Evolutionary conservation across 352 stramenopile genomes (phyloP).

Genomic region (Pythium myriotylum): DNA sequence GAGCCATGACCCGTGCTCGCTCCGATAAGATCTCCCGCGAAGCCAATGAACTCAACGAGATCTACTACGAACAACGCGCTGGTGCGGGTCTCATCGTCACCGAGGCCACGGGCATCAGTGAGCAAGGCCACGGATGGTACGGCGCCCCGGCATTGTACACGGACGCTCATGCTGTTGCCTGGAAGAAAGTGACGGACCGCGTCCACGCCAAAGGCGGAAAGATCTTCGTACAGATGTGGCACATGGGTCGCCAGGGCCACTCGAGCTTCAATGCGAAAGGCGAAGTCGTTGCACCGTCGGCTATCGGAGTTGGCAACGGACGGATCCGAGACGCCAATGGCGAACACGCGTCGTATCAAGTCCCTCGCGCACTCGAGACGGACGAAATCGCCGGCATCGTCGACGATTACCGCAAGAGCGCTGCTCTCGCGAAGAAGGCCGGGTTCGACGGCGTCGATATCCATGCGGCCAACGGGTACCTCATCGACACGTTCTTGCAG

Average conservation of each 20-base stretch:
- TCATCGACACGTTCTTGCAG: conserved; percentile 85
- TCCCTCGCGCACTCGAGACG: conserved; percentile 47
- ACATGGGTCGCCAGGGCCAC: conserved; percentile 55
- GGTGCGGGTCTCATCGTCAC: conserved; percentile 38
- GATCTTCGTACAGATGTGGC: conserved; percentile 69
- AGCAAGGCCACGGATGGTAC: conserved; percentile 17
- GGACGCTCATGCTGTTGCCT: conserved; percentile 14
- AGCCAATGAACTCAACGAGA: neutral
- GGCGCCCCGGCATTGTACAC: conserved; percentile 28
- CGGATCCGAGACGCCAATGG: neutral
- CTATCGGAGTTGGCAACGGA: conserved; percentile 3
- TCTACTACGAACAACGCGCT: conserved; percentile 24
- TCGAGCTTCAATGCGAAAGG: conserved; percentile 32
- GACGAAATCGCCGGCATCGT: conserved; percentile 66
- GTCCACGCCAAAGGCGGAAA: neutral
- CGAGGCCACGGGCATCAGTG: conserved; percentile 15
- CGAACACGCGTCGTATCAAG: conserved; percentile 28
- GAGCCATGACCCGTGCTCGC: conserved; percentile 33
- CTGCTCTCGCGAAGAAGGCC: conserved; percentile 49
- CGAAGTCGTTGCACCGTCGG: conserved; percentile 32
- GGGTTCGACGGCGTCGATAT: conserved; percentile 43
- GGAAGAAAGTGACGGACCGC: neutral
- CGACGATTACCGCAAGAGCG: conserved; percentile 54
- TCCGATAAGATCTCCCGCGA: neutral
- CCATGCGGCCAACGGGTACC: conserved; percentile 85